A percentile compares a stretch with the other conserved stretches of the same genome.
These are phyloP conservation scores for Plasmodium billcollinsi DNA, from an alignment of 169 alveolate genomes.

Conservation along the genomic window DNA sequence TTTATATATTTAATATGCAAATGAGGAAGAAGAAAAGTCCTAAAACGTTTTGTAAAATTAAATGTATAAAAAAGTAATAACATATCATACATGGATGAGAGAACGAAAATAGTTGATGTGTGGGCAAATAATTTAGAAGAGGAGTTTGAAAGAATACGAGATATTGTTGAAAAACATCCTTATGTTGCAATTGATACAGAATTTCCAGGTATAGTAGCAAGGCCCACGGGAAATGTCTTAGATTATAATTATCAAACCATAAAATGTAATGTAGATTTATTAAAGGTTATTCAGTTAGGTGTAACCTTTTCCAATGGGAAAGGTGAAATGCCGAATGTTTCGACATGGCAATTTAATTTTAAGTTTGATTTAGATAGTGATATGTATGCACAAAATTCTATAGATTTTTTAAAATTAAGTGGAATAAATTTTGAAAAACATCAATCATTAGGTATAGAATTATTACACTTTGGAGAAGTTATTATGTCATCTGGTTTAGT, in stretches of 20 bases:
- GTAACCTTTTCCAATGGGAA: conserved; percentile 95
- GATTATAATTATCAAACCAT: conserved; percentile 96
- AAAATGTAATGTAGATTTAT: conserved; percentile 95
- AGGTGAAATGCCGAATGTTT: conserved; percentile 90
- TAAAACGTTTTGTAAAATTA: conserved; percentile 3
- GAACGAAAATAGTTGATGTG: conserved; percentile 89
- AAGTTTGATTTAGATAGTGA: conserved; percentile 94
- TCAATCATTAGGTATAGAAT: conserved; percentile 93
- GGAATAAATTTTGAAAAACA: conserved; percentile 98
- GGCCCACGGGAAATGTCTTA: conserved; percentile 91
- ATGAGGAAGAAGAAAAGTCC: conserved; percentile 17
- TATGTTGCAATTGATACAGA: conserved; percentile 94
- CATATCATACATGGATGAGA: conserved; percentile 86
- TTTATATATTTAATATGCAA: not conserved
- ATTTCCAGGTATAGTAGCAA: conserved; percentile 95
- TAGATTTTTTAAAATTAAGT: conserved; percentile 94
- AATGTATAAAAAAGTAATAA: conserved; percentile 19
- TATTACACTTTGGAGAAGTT: conserved; percentile 96
- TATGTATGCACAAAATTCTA: conserved; percentile 94
- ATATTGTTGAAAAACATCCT: conserved; percentile 92
- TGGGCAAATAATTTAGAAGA: conserved; percentile 92
- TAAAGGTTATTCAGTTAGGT: conserved; percentile 97
- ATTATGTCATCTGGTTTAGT: conserved; percentile 96
- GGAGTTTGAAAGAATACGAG: conserved; percentile 92
- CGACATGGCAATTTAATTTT: conserved; percentile 98